A percentile compares a stretch with the other conserved stretches of the same genome.
Conservation (phyloP, 768 basidiomycete genomes). For the Dacryopinax spathularia region DNA sequence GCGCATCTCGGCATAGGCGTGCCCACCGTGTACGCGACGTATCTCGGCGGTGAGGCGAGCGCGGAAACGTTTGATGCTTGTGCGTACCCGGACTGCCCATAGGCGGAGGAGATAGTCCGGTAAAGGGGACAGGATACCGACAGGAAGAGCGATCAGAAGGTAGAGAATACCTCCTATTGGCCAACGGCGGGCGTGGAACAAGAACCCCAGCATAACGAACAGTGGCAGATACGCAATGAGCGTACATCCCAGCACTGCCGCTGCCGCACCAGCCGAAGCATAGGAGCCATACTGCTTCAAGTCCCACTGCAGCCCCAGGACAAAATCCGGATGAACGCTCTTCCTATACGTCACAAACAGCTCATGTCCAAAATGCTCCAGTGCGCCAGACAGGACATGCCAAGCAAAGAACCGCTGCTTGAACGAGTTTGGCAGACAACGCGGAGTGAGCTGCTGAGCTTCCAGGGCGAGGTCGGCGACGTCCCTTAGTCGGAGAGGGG, state of each 20-base stretch:
- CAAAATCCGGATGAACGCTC: neutral
- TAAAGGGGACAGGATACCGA: neutral
- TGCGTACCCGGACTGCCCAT: neutral
- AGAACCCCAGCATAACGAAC: neutral
- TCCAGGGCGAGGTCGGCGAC: neutral
- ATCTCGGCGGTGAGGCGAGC: neutral
- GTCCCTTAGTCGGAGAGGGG: neutral
- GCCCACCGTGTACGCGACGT: neutral
- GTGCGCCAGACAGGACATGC: neutral
- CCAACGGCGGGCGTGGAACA: neutral
- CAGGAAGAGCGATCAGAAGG: neutral
- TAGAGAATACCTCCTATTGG: neutral
- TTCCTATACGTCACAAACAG: neutral
- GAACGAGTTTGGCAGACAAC: neutral
- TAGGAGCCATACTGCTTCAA: neutral
- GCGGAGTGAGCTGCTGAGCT: neutral
- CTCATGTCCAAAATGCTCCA: neutral
- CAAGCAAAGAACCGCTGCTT: neutral
- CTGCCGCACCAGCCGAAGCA: neutral
- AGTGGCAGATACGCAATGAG: neutral
- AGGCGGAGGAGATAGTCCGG: slow-evolving; percentile 1
- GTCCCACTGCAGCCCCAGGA: neutral
- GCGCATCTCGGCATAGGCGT: neutral
- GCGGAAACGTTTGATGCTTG: neutral
- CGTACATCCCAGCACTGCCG: neutral